Conservation (phyloP, 306 rosid species). For the Quercus aquifolioides region DNA sequence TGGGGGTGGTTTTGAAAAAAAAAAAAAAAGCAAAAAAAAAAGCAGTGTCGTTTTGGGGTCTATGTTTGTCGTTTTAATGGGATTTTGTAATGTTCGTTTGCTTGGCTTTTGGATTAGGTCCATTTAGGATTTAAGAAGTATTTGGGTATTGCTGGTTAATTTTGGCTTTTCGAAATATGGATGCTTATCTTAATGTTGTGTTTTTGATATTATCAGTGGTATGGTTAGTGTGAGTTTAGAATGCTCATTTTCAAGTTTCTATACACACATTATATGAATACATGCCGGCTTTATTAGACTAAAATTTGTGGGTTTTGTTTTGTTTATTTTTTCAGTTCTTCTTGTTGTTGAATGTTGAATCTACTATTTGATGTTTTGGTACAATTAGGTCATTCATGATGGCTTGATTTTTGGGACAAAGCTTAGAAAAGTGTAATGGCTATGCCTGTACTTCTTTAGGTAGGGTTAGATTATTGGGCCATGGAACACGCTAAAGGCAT, state of each 20-base stretch:
- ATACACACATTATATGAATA: conserved; percentile 6
- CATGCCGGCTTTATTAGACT: background rate
- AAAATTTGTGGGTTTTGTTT: background rate
- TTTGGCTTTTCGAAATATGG: too few species aligned
- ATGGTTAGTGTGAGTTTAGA: background rate
- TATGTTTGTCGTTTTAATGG: too few species aligned
- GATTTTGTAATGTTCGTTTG: too few species aligned
- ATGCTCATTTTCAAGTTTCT: background rate
- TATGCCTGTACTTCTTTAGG: background rate
- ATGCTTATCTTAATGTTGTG: background rate
- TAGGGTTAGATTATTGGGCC: background rate
- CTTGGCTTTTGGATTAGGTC: too few species aligned
- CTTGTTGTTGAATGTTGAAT: background rate
- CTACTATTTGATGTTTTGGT: background rate
- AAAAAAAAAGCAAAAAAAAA: background rate
- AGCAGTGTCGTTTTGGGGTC: background rate
- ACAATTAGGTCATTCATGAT: too few species aligned
- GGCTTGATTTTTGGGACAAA: background rate
- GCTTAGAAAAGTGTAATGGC: background rate
- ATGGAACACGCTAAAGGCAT: background rate
- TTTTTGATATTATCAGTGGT: background rate
- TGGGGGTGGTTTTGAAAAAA: too few species aligned
- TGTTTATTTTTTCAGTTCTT: too few species aligned
- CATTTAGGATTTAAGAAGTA: too few species aligned
- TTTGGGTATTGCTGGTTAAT: too few species aligned